Percentiles rank a stretch among this genome's conserved stretches.
Conservation (phyloP, 768 basidiomycete species). For the Pleurotus tuoliensis region DNA sequence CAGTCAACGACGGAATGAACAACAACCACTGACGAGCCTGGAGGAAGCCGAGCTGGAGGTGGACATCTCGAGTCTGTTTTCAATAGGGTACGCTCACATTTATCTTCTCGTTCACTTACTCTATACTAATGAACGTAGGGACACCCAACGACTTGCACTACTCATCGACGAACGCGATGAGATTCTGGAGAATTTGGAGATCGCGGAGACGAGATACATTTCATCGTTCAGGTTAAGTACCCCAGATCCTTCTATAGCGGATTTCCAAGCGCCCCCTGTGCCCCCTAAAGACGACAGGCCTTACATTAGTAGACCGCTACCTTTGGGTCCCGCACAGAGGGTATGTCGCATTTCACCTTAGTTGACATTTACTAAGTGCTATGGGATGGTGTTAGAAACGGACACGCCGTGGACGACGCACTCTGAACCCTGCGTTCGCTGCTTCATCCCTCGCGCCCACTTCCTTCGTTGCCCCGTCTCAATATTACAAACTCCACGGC, state of each 20-base stretch:
- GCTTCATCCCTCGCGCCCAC: conserved; percentile 70
- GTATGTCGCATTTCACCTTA: conserved; percentile 15
- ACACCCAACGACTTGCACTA: conserved; percentile 61
- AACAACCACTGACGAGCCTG: conserved; percentile 33
- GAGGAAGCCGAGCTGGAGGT: conserved; percentile 51
- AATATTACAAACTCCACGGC: conserved; percentile 71
- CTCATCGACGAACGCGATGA: conserved; percentile 75
- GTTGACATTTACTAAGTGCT: neutral
- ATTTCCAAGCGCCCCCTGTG: conserved; percentile 41
- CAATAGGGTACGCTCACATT: conserved; percentile 55
- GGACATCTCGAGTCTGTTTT: conserved; percentile 70
- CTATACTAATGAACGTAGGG: conserved; percentile 34
- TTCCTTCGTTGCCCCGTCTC: conserved; percentile 75
- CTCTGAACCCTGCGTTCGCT: conserved; percentile 60
- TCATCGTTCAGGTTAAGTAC: conserved; percentile 70
- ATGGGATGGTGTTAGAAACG: conserved; percentile 17
- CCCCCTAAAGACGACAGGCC: conserved; percentile 38
- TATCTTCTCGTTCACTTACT: conserved; percentile 1
- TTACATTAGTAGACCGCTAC: conserved; percentile 67
- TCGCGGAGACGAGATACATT: conserved; percentile 77
- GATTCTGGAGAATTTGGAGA: conserved; percentile 76
- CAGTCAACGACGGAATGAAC: conserved; percentile 28
- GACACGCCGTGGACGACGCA: conserved; percentile 38
- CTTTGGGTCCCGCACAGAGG: conserved; percentile 37
- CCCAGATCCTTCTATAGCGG: conserved; percentile 67